Conservation (phyloP, 179 eudicot genomes). For the Carnegiea gigantea region DNA sequence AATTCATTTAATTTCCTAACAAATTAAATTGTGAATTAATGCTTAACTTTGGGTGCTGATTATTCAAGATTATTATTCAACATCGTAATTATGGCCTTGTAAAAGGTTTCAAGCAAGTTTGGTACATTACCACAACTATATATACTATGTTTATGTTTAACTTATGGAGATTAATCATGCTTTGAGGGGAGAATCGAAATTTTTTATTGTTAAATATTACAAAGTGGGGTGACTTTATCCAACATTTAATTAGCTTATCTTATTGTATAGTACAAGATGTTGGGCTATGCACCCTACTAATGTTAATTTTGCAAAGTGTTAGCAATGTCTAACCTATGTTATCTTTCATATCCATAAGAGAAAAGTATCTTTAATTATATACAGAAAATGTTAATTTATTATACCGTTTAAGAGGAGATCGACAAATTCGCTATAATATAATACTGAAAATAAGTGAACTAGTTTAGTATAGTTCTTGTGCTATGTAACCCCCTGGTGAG, state of each 20-base stretch:
- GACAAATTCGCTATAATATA: too few species aligned
- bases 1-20: not conserved
- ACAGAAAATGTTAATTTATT: too few species aligned
- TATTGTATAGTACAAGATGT: not conserved
- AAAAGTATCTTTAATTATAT: too few species aligned
- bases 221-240: not conserved
- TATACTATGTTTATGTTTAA: not conserved
- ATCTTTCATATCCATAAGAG: too few species aligned
- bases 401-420: too few species aligned
- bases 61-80: not conserved
- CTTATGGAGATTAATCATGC: too few species aligned
- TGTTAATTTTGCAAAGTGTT: not conserved
- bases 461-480: too few species aligned
- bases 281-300: not conserved
- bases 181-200: too few species aligned
- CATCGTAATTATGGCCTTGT: constrained; percentile 11
- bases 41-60: not conserved
- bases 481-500: too few species aligned
- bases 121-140: not conserved
- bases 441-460: too few species aligned
- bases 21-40: not conserved
- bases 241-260: not conserved
- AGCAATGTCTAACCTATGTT: too few species aligned
- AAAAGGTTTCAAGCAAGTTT: constrained; percentile 12
- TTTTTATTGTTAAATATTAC: not conserved